A percentile compares a stretch with the other conserved stretches of the same genome.
These are phyloP conservation scores for Pseudogymnoascus sp. DNA, from an alignment of 2,329 filamentous ascomycete species.

Conservation along the genomic window DNA sequence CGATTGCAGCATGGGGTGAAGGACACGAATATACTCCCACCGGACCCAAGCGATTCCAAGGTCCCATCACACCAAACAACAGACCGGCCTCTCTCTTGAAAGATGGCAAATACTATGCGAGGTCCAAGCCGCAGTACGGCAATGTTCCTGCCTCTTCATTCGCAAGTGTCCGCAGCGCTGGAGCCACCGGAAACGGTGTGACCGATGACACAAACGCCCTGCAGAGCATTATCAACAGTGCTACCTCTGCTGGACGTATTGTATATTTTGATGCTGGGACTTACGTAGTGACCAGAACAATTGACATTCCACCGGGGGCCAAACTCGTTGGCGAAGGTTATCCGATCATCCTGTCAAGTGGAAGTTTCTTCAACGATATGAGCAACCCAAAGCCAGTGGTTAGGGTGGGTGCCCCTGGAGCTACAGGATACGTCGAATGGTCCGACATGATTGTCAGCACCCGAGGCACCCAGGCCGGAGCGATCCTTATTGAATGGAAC, in stretches of 20 bases:
- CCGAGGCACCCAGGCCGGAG: conserved; percentile 51
- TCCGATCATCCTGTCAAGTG: conserved; percentile 34
- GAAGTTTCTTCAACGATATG: conserved; percentile 38
- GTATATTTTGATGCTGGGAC: conserved; percentile 51
- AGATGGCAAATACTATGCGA: conserved; percentile 41
- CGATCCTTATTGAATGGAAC: conserved; percentile 61
- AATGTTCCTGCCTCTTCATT: conserved; percentile 33
- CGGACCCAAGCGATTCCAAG: conserved; percentile 35
- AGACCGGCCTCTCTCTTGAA: conserved; percentile 38
- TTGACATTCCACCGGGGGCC: conserved; percentile 38
- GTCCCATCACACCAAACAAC: conserved; percentile 35
- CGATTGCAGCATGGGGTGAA: conserved; percentile 67
- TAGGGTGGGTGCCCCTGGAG: conserved; percentile 45
- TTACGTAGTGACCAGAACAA: conserved; percentile 44
- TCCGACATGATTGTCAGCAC: conserved; percentile 57
- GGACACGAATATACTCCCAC: conserved; percentile 61
- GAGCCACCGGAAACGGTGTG: conserved; percentile 45
- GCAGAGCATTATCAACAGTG: conserved; percentile 47
- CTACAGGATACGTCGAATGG: conserved; percentile 54
- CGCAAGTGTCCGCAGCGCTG: conserved; percentile 38
- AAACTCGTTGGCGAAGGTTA: conserved; percentile 36
- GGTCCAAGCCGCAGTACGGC: conserved; percentile 50
- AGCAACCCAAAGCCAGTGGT: conserved; percentile 41
- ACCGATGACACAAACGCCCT: conserved; percentile 55
- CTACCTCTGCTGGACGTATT: conserved; percentile 41